Evolutionary conservation across 495 filamentous ascomycete genomes (phyloP), one percentile per base, ranked within the genome.

Genomic region (Aspergillus bridgeri): DNA sequence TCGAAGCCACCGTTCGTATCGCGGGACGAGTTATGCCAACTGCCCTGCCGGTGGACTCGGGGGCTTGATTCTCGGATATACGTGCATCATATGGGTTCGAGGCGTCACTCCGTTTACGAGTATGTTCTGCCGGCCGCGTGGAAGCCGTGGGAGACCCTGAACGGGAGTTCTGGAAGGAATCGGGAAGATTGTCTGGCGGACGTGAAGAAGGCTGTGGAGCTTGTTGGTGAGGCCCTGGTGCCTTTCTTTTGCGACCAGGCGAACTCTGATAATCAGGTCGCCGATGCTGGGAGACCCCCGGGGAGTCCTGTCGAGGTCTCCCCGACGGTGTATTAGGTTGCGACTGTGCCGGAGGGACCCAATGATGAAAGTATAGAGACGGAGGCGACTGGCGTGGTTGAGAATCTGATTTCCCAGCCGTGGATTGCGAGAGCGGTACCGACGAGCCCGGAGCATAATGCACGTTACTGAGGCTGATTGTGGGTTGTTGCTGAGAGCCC

Each of bases 351-450:
- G 91, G 92, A 5, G 92, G 92, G 53, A 90, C 86, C 90, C 90
- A 96, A 65, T 96, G 90, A 66, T 96, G 92, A 59, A 96, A 96
- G 66, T 90, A 95, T 50, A 96, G 87, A 15, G 85, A 85, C 1
- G 86, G 80, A 6, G 89, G 86, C 7, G 84, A 80, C 42, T 82
- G 74, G 53, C 80, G 66, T 48, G 73, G 73, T 51, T 86, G 79
- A 0, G 57, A 46, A 56, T 86, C 79, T 55, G 81, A 80, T 51
- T 81, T 66, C 17, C 52, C 53, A 13, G 58, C 77, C n/a, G 74
- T 69, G 27, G 73, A 68, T 45, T 82, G 80, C 33, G 80, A 60
- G 81, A 67, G 51, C 64, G 79, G 59, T 47, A 59, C 48, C 29
- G 69, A 61, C 57, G 72, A 53, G 22, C 69, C 63, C 46, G 65